These are phyloP conservation scores for Fusarium verrucosum DNA, from an alignment of 2,329 filamentous ascomycete genomes.

Conservation along the genomic window DNA sequence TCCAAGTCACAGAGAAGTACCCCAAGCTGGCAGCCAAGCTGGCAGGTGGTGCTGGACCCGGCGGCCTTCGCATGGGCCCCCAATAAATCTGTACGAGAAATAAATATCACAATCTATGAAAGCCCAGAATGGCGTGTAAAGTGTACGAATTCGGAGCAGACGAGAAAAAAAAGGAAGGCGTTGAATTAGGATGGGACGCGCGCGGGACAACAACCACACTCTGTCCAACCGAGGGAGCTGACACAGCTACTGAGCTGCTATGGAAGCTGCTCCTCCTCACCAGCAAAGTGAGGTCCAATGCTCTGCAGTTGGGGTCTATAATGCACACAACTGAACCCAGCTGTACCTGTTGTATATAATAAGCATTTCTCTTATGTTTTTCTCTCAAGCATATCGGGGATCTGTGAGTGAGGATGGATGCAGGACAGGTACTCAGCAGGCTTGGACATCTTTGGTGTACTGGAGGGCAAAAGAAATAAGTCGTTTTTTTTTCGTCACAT, in stretches of 20 bases:
- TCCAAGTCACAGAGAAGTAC: constrained; percentile 90
- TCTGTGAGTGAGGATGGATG: constrained; percentile 34
- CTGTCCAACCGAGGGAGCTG: constrained; percentile 28
- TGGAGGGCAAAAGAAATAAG: constrained; percentile 15
- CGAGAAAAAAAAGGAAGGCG: constrained; percentile 33
- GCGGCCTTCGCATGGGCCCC: constrained; percentile 51
- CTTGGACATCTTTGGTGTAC: constrained; percentile 28
- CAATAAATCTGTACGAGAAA: constrained; percentile 42
- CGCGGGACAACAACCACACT: constrained; percentile 22
- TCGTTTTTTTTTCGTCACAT: constrained; percentile 29
- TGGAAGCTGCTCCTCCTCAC: constrained; percentile 33
- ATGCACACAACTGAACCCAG: constrained; percentile 43
- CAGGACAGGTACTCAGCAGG: constrained; percentile 31
- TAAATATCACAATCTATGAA: constrained; percentile 28
- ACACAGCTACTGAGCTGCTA: constrained; percentile 15
- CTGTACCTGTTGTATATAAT: constrained; percentile 48
- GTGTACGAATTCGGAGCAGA: constrained; percentile 44
- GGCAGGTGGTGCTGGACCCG: constrained; percentile 50
- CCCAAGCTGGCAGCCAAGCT: constrained; percentile 80
- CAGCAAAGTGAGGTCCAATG: constrained; percentile 41
- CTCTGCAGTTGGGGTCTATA: constrained; percentile 45
- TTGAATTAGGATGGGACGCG: constrained; percentile 32
- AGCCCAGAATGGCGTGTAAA: constrained; percentile 39
- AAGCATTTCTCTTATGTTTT: constrained; percentile 42
- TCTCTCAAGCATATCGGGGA: constrained; percentile 17